A percentile compares a stretch with the other conserved stretches of the same genome.
Conservation (phyloP, 148 eudicot genomes). For the Amaranthus palmeri region DNA sequence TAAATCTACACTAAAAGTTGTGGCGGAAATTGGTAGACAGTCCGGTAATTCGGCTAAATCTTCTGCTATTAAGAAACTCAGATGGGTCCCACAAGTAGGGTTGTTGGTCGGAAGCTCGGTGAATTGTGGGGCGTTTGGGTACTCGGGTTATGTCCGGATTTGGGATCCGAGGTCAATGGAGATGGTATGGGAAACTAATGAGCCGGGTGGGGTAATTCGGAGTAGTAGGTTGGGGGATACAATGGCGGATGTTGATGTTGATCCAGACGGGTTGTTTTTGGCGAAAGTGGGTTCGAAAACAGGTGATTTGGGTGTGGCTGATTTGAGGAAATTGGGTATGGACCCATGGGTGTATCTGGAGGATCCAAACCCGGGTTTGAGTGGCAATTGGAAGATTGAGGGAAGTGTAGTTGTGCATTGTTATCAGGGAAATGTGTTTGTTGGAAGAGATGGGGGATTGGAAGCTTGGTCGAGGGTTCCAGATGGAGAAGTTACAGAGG, state of each 20-base stretch:
- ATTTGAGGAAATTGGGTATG: slow-evolving; percentile 54
- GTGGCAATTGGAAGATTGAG: slow-evolving; percentile 25
- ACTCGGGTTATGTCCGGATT: slow-evolving; percentile 58
- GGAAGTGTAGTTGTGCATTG: slow-evolving; percentile 44
- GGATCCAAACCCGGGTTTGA: slow-evolving; percentile 63
- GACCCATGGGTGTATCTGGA: slow-evolving; percentile 89
- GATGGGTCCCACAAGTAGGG: slow-evolving; percentile 31
- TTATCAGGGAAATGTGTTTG: slow-evolving; percentile 59
- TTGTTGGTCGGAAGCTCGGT: slow-evolving; percentile 52
- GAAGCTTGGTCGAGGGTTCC: slow-evolving; percentile 78
- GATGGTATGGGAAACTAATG: slow-evolving; percentile 70
- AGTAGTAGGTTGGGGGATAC: slow-evolving; percentile 68
- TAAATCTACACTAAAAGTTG: slow-evolving; percentile 32
- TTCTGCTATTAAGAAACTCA: slow-evolving; percentile 44
- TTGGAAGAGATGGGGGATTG: slow-evolving; percentile 61
- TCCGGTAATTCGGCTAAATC: slow-evolving; percentile 53
- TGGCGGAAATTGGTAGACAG: slow-evolving; percentile 54
- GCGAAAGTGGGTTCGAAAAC: slow-evolving; percentile 69
- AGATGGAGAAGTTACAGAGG: neutral
- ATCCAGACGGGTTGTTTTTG: slow-evolving; percentile 31
- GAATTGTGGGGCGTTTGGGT: slow-evolving; percentile 66
- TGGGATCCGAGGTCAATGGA: slow-evolving; percentile 61
- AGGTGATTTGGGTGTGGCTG: slow-evolving; percentile 76
- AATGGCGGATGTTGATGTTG: slow-evolving; percentile 72
- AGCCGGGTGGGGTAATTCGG: slow-evolving; percentile 64